These are phyloP conservation scores for Nematodospora anomalae DNA, from an alignment of 1,139 yeast species.

Conservation along the genomic window DNA sequence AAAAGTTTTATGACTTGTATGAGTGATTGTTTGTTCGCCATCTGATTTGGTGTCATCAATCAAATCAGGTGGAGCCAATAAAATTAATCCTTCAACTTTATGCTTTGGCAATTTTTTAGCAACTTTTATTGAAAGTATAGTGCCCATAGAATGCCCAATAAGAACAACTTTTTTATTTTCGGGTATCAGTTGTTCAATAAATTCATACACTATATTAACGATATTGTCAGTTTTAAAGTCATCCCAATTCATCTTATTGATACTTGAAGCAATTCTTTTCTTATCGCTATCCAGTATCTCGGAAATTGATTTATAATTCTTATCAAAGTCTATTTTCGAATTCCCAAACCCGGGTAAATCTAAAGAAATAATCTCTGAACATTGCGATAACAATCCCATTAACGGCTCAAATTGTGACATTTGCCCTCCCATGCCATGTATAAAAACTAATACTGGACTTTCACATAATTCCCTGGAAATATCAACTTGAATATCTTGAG, in stretches of 20 bases:
- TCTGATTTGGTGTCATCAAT: constrained; percentile 23
- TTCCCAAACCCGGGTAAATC: constrained; percentile 81
- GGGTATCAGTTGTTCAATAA: constrained; percentile 41
- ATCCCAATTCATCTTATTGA: constrained; percentile 36
- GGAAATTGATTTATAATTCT: constrained; percentile 22
- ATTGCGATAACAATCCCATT: constrained; percentile 63
- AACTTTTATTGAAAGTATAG: constrained; percentile 53
- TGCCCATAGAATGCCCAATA: constrained; percentile 78
- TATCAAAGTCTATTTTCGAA: constrained; percentile 31
- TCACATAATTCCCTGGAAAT: constrained; percentile 38
- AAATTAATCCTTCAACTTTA: constrained; percentile 47
- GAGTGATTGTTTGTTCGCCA: background rate
- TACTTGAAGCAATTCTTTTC: constrained; percentile 28
- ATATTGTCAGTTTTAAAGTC: constrained; percentile 52
- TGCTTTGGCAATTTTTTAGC: constrained; percentile 40
- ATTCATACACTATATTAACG: constrained; percentile 44
- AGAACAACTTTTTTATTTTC: constrained; percentile 51
- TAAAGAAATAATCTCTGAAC: constrained; percentile 60
- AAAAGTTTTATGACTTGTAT: constrained; percentile 1
- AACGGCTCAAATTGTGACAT: constrained; percentile 69
- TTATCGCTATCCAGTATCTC: constrained; percentile 27
- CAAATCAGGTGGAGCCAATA: constrained; percentile 58
- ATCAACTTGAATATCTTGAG: constrained; percentile 20
- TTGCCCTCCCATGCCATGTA: constrained; percentile 82
- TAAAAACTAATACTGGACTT: constrained; percentile 58